Evolutionary conservation across 73 alveolate genomes (phyloP), one percentile per base, ranked within the genome.

Genomic region (Durusdinium trenchii): DNA sequence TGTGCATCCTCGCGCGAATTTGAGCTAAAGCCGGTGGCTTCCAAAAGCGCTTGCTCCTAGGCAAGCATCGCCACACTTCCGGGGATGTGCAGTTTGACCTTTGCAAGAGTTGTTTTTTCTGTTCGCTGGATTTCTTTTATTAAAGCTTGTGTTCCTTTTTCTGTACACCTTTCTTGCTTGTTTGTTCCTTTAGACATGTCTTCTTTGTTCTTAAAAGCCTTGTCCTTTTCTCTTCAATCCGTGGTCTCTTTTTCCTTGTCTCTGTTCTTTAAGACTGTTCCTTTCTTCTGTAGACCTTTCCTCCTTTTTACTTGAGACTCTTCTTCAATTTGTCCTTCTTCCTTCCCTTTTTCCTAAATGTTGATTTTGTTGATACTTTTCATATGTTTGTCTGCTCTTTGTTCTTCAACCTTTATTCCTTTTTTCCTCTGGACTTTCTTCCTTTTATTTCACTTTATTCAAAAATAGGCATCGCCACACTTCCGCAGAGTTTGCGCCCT

Each of bases 41-140:
- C 95, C 83, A 86, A n/a, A 12, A 86, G 62, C 38, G 95, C 95
- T 10, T 86, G 95, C 83, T 86, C 95, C 95, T 86, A 26, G 50
- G 54, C 32, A 40, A 7, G 90, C 45, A 40, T 9, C 40, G 42
- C 64, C 20, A 30, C 35, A 16, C 54, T 1, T 28, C 9, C 6
- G 14, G 36, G 46, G 36, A 6, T 10, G 36, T 16, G 42, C 35
- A 14, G n/a, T 75, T 14, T 5, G 38, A 32, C 43, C 67, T 35
- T 16, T 42, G 57, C 0, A 18, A 64, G 71, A 35, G 3, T 36
- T 81, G 45, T 45, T 14, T 12, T 38, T 7, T 6, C 26, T 30
- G 30, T 30, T 14, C 48, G 60, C 18, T 23, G 62, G 35, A 35
- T 6, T 40, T 32, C 32, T 23, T 35, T 23, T 42, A 69, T n/a